Base-by-base conservation (phyloP, 2,329 filamentous ascomycete species). In the Beauveria rudraprayagi region DNA sequence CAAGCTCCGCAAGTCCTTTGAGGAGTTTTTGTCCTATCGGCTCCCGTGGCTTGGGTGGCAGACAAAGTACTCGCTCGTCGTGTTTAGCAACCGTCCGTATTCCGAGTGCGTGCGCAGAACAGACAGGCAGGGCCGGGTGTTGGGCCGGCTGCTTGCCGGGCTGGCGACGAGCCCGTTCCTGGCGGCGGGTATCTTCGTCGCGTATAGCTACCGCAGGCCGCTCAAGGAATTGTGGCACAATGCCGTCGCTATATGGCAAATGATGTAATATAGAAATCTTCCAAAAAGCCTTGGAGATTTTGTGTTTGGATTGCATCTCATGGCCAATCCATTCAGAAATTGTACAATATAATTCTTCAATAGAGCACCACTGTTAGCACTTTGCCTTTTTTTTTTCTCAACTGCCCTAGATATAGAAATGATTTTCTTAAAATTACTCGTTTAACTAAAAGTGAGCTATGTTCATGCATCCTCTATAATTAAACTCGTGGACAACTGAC, bases 61-160 rank as follows among this genome's bases (percentile, higher is more conserved):
- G 70, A 99, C 94, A 2, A 91, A 96, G 75, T 99, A 99, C 71
- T 86, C 89, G 1, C 83, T 93, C 22, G 88, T 99, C 9, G 96
- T 92, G 66, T 99, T 99, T 72, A 91, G 91, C 62, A 97, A 96
- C 69, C 89, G 96, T 75, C 79, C 90, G 22, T 99, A 99, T 73
- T 90, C 89, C 0, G 88, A 95, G 63, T 89, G 97, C 3, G 82
- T 91, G 40, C 78, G 76, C 44, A 83, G 82, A 65, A 91, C 88
- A 61, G 82, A 88, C 60, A 75, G 82, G 60, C 92, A 96, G 72
- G 86, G 88, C 2, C 77, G 76, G 64, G 72, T 89, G 5, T 74
- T 92, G 37, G 73, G 83, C 51, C 71, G 74, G 11, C 72, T 73
- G 5, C 73, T 83, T 47, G 65, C 77, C 10, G 72, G 67, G 2